Conservation (phyloP, 768 basidiomycete genomes). For the Lentinus brumalis region DNA sequence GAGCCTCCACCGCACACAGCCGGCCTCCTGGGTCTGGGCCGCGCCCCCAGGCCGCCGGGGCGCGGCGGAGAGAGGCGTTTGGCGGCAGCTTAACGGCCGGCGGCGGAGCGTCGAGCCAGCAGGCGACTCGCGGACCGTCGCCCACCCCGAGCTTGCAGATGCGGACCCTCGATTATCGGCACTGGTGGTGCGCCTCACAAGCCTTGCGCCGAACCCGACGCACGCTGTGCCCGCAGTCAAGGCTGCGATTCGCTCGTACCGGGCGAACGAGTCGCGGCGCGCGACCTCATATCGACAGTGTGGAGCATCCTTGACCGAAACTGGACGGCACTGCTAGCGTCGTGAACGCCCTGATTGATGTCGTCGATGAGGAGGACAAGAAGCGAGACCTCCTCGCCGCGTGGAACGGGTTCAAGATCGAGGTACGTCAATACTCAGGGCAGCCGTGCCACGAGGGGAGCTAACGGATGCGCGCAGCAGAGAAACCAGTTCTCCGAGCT, state of each 20-base stretch:
- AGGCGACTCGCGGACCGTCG: constrained; percentile 32
- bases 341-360: constrained; percentile 71
- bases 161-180: constrained; percentile 54
- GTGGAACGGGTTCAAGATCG: constrained; percentile 86
- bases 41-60: constrained; percentile 31
- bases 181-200: constrained; percentile 64
- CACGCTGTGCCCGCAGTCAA: constrained; percentile 68
- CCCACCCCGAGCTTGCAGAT: constrained; percentile 41
- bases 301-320: constrained; percentile 74
- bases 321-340: constrained; percentile 77
- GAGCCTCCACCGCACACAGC: constrained; percentile 40
- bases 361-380: constrained; percentile 88
- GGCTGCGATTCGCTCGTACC: constrained; percentile 79
- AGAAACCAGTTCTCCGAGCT: constrained; percentile 85
- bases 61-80: constrained; percentile 62
- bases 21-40: constrained; percentile 25
- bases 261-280: constrained; percentile 74
- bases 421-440: constrained; percentile 48
- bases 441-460: background rate
- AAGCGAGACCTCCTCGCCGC: constrained; percentile 70
- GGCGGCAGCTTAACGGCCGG: constrained; percentile 59
- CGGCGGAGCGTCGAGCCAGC: constrained; percentile 24
- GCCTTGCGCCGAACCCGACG: constrained; percentile 53
- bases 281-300: constrained; percentile 86
- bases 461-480: constrained; percentile 50